A percentile compares a stretch with the other conserved stretches of the same genome.
Evolutionary conservation across 2,329 filamentous ascomycete species (phyloP).

Genomic region (Alternaria conjuncta): DNA sequence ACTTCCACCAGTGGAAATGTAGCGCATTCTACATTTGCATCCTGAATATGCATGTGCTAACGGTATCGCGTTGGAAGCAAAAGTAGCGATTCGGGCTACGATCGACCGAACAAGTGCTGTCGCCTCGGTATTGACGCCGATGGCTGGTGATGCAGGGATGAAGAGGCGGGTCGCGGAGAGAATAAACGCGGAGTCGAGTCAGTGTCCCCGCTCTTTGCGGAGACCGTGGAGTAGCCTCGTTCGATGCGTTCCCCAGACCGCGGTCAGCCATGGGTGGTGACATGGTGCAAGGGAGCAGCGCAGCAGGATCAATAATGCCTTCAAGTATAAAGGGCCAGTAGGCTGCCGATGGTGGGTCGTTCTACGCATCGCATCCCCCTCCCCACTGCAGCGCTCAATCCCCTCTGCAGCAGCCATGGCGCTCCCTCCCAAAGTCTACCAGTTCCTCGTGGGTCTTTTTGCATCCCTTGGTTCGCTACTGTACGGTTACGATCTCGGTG

Average conservation of each 20-base stretch:
- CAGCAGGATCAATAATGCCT: neutral
- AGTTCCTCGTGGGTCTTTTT: slow-evolving; percentile 66
- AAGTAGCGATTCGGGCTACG: slow-evolving; percentile 11
- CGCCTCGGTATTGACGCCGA: slow-evolving; percentile 17
- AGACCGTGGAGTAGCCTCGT: slow-evolving; percentile 21
- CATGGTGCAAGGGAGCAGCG: slow-evolving; percentile 2
- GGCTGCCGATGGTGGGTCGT: slow-evolving; percentile 13
- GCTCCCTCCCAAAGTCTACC: slow-evolving; percentile 64
- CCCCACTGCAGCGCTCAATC: slow-evolving; percentile 7
- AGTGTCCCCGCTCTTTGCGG: slow-evolving; percentile 24
- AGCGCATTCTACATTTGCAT: neutral
- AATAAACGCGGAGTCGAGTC: slow-evolving; percentile 20
- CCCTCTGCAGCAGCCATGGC: slow-evolving; percentile 52
- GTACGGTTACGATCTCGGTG: slow-evolving; percentile 66
- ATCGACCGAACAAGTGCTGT: slow-evolving; percentile 18
- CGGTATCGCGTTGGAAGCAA: slow-evolving; percentile 3
- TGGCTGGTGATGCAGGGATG: slow-evolving; percentile 9
- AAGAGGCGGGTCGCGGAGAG: slow-evolving; percentile 13
- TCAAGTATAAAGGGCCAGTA: slow-evolving; percentile 27
- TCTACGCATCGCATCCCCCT: slow-evolving; percentile 10
- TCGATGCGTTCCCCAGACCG: slow-evolving; percentile 15
- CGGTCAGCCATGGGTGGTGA: slow-evolving; percentile 10
- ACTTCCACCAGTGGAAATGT: slow-evolving; percentile 12
- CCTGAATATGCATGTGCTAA: neutral
- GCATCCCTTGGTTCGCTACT: slow-evolving; percentile 65